These are phyloP conservation scores for Calonectria henricotiae DNA, from an alignment of 2,329 filamentous ascomycete species.

Conservation along the genomic window DNA sequence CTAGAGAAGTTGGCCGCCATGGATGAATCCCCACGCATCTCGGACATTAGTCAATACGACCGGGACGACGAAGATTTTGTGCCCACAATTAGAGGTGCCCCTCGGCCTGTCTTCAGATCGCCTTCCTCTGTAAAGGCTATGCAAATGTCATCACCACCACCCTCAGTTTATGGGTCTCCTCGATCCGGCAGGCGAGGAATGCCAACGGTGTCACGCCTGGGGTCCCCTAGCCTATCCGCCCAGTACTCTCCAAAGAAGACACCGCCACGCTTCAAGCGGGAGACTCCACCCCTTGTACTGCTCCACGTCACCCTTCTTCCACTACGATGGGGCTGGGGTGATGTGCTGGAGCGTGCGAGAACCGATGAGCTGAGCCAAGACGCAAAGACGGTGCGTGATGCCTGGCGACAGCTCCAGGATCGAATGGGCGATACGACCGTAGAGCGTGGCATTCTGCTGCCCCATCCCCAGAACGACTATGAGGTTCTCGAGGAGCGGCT, in stretches of 20 bases:
- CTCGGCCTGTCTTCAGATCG: conserved; percentile 78
- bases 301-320: conserved; percentile 85
- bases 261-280: conserved; percentile 71
- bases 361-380: conserved; percentile 63
- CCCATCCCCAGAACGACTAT: conserved; percentile 86
- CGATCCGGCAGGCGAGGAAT: conserved; percentile 68
- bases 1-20: conserved; percentile 56
- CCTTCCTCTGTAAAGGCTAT: conserved; percentile 79
- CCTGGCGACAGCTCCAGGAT: conserved; percentile 79
- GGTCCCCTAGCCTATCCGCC: conserved; percentile 68
- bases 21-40: conserved; percentile 63
- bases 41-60: conserved; percentile 68
- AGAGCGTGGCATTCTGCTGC: conserved; percentile 81
- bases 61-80: conserved; percentile 65
- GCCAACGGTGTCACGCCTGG: conserved; percentile 70
- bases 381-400: conserved; percentile 71
- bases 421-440: conserved; percentile 82
- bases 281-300: conserved; percentile 79
- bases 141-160: conserved; percentile 80
- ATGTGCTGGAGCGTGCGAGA: conserved; percentile 66
- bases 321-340: conserved; percentile 76
- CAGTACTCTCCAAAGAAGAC: conserved; percentile 74
- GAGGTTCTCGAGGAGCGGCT: conserved; percentile 85
- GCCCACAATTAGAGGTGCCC: conserved; percentile 72
- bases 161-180: conserved; percentile 72